Evolutionary conservation across 2,329 filamentous ascomycete genomes (phyloP).

Genomic region (Phoma sp.): DNA sequence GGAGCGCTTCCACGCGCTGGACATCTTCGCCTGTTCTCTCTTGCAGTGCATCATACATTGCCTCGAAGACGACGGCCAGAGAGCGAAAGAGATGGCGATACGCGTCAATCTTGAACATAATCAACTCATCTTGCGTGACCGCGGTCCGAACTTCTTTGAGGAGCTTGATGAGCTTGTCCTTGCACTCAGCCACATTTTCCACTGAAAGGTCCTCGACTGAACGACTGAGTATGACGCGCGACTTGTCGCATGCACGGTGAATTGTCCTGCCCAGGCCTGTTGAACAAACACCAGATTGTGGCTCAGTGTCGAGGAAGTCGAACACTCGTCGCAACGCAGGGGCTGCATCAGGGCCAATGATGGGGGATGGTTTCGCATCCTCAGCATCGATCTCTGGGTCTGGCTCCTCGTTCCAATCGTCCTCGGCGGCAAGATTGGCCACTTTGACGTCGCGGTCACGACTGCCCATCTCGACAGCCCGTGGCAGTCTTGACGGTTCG

Average conservation of each 20-base stretch:
- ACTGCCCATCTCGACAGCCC: too few species aligned
- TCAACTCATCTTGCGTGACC: constrained; percentile 9
- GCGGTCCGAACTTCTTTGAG: constrained; percentile 9
- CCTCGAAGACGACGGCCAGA: constrained; percentile 24
- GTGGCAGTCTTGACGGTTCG: too few species aligned
- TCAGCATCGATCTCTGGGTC: too few species aligned
- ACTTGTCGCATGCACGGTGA: constrained; percentile 18
- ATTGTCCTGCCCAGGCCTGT: constrained; percentile 26
- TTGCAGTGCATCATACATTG: constrained; percentile 26
- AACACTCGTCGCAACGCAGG: too few species aligned
- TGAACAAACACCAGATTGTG: constrained; percentile 26
- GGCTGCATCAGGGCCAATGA: too few species aligned
- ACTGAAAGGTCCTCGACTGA: constrained; percentile 3
- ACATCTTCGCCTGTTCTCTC: constrained; percentile 6
- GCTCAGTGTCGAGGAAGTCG: constrained; percentile 26
- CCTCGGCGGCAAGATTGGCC: too few species aligned
- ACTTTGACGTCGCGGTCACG: too few species aligned
- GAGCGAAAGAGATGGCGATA: constrained; percentile 37
- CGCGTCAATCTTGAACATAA: constrained; percentile 36
- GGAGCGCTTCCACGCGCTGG: constrained; percentile 24
- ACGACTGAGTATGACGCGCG: constrained; percentile 5
- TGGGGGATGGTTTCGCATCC: too few species aligned
- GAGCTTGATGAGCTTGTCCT: constrained; percentile 9
- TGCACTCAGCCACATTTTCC: constrained; percentile 16
- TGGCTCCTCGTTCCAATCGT: background rate